Evolutionary conservation across 129 eudicot genomes (phyloP).

Genomic region (Centrapalus pauciflorus): DNA sequence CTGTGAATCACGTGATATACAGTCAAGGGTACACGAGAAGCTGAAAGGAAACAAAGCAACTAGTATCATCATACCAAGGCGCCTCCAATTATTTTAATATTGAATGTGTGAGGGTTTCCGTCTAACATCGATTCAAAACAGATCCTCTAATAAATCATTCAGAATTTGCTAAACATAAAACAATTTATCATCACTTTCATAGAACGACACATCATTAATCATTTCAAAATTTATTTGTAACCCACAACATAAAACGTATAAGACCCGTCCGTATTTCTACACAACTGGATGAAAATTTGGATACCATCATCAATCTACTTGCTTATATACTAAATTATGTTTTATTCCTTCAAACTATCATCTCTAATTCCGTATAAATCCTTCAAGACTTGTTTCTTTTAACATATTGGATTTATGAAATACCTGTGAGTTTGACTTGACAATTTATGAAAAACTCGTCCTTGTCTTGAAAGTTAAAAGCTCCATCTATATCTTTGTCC

Average conservation of each 20-base stretch:
- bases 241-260: too few relatives aligned
- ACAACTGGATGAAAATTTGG: too few relatives aligned
- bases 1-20: conserved; percentile 29
- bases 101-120: background rate
- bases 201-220: too few relatives aligned
- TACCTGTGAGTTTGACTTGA: conserved; percentile 52
- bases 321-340: too few relatives aligned
- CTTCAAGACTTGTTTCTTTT: background rate
- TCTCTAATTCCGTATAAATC: too few relatives aligned
- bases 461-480: conserved; percentile 57
- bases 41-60: background rate
- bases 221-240: too few relatives aligned
- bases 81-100: too few relatives aligned
- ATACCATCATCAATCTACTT: too few relatives aligned
- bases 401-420: background rate
- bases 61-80: too few relatives aligned
- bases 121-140: background rate
- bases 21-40: background rate
- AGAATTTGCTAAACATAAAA: background rate
- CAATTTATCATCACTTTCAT: too few relatives aligned
- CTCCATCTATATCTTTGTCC: conserved; percentile 59
- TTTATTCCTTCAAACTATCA: too few relatives aligned
- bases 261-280: too few relatives aligned
- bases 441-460: conserved; percentile 58
- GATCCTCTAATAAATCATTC: background rate